Evolutionary conservation across 2,329 filamentous ascomycete genomes (phyloP), one percentile per base, ranked within the genome.

Genomic region (Raffaelea deltoideospora): DNA sequence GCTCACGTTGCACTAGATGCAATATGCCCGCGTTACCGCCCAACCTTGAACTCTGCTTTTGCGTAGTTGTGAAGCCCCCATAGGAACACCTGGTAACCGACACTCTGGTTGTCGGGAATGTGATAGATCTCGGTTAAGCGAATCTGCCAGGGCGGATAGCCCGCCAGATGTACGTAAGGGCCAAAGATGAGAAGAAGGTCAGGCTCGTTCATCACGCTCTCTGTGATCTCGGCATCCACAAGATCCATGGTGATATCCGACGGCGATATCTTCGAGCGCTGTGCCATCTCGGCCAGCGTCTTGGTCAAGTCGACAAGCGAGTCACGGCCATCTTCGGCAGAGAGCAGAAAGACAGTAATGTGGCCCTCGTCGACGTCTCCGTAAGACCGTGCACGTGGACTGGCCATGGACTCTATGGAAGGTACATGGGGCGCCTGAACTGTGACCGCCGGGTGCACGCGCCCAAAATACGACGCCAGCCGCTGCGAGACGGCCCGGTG

Each of bases 131-230:
- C 90, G 0, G 87, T 95, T 52, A 98, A 62, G 31, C 90, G 73
- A 43, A 96, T 72, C 59, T 95, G 90, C 90, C 90, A 98, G 1
- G 90, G 90, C 10, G 90, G 90, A 54, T 96, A 98, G 10, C 90
- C 86, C 37, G 85, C 78, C 31, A 98, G 60, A 53, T 86, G 78
- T 37, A 96, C 75, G 34, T 76, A 74, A 4, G 87, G 83, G 1
- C 80, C 76, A 54, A 98, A 98, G 9, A 94, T 62, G 37, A 98
- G 72, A 40, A 98, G 63, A 13, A 98, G 64, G 53, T 96, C 87
- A 3, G 90, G 90, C 58, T 98, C 88, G 10, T 72, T 68, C 69
- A 92, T 90, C 42, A 93, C 76, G 35, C 69, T 72, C 51, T 78
- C 72, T 13, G 64, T 80, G 35, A 98, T 69, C 58, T 98, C 90